Percentiles rank a stretch among this genome's conserved stretches.
Evolutionary conservation across 805 yeast genomes (phyloP).

Genomic region (Spencermartinsiella europaea): DNA sequence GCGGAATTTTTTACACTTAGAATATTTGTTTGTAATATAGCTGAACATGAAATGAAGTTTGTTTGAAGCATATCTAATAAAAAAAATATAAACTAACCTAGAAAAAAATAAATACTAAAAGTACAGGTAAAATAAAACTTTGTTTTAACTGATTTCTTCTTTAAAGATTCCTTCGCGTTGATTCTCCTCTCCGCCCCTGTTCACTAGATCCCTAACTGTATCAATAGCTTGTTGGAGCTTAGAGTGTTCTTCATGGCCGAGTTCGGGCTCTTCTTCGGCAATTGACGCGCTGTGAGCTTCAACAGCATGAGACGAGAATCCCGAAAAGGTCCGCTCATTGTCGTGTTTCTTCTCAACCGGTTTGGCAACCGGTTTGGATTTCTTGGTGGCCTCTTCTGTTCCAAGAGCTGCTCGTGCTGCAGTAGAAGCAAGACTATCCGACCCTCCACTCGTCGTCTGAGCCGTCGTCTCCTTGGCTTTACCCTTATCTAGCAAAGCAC

Average conservation of each 20-base stretch:
- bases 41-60: too few relatives aligned
- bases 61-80: conserved; percentile 1
- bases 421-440: conserved; percentile 2
- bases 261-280: conserved; percentile 6
- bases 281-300: conserved; percentile 18
- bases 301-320: conserved; percentile 19
- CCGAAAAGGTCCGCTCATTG: conserved; percentile 15
- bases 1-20: conserved; percentile 1
- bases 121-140: neutral
- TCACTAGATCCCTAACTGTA: neutral
- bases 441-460: neutral
- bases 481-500: neutral
- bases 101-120: conserved; percentile 5
- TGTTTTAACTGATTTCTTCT: conserved; percentile 11
- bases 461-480: neutral
- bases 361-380: conserved; percentile 1
- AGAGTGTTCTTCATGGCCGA: neutral
- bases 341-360: conserved; percentile 8
- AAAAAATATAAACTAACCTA: conserved; percentile 4
- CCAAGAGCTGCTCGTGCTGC: conserved; percentile 1
- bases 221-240: neutral
- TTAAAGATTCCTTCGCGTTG: conserved; percentile 10
- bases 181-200: neutral
- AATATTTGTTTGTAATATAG: too few relatives aligned
- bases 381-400: conserved; percentile 6